Conservation (phyloP, 2,329 filamentous ascomycete genomes). For the Sporothrix pallida region DNA sequence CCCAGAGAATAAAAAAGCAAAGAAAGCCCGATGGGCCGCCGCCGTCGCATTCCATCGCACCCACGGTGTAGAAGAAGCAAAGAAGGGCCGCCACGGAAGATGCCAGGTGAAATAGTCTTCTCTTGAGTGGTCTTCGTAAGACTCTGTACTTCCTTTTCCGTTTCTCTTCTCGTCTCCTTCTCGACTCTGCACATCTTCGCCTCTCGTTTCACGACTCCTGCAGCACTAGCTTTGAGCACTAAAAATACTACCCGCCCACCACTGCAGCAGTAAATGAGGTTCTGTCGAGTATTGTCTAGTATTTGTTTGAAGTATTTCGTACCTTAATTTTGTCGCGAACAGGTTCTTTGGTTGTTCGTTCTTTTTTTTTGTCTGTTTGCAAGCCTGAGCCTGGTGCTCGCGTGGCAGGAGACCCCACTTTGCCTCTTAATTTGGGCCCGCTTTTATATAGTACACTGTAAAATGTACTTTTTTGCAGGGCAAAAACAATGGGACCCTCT, state of each 20-base stretch:
- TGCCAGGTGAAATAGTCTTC: not conserved
- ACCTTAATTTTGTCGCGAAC: not conserved
- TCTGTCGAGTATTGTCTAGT: not conserved
- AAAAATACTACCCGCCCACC: constrained; percentile 3
- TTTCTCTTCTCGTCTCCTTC: not conserved
- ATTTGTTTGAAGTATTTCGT: too few relatives aligned
- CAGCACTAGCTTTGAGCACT: not conserved
- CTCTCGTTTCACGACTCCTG: not conserved
- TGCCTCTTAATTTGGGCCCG: not conserved
- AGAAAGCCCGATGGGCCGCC: constrained; percentile 14
- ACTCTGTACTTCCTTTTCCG: not conserved
- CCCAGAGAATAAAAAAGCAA: too few relatives aligned
- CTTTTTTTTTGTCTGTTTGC: too few relatives aligned
- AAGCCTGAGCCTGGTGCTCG: not conserved
- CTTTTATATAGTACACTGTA: constrained; percentile 16
- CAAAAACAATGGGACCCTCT: not conserved
- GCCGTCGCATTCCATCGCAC: not conserved
- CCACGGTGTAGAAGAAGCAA: not conserved
- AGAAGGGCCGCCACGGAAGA: not conserved
- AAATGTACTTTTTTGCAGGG: not conserved
- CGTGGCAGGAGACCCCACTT: constrained; percentile 22
- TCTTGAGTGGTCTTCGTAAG: not conserved
- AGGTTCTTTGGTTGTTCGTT: too few relatives aligned
- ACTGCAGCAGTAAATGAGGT: constrained; percentile 13
- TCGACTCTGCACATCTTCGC: not conserved